Evolutionary conservation across 306 rosid genomes (phyloP), one percentile per base, ranked within the genome.

Genomic region (Quercus mongolica): DNA sequence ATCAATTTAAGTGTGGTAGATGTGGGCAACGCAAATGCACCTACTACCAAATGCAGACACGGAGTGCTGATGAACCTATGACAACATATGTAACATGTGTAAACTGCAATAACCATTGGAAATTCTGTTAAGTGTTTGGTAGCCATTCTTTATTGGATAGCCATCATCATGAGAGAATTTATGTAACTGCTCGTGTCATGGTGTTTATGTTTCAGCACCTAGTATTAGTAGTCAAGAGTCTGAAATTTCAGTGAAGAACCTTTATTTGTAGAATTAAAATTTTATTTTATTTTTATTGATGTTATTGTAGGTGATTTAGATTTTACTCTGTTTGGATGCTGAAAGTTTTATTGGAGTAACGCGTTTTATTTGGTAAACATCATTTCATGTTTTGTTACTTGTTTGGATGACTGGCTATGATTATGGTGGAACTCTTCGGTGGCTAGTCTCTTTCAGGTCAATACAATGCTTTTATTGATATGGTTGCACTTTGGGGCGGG

Each of bases 61-160:
- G 99, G 74, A 96, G 99, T 88, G 99, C 99, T 0, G 99, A 96
- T 89, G 99, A 96, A 88, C 99, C 99, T 21, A 96, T 96, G 99
- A 96, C 99, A 26, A 96, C 99, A 3, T 93, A 93, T 73, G 99
- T 96, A 80, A 96, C 99, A 1, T 96, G 99, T 76, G 88, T 83
- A 70, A 73, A 81, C 85, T 96, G 99, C 92, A 85, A 85, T 81
- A 96, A 96, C 74, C 98, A 89, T 52, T 96, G 99, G 99, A 96
- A 96, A 91, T 96, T 96, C 97, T 96, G 98, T 88, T 96, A 88
- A 90, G 38, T 19, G 82, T 56, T 80, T 75, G 77, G 69, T 49
- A 84, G 73, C 75, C 79, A 64, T 82, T 81, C 78, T 80, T 89
- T 78, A 52, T 79, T 82, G 78, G 64, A 77, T 82, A 78, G 64